Conservation (phyloP, 345 rosid species). For the Eucalyptus victrix region DNA sequence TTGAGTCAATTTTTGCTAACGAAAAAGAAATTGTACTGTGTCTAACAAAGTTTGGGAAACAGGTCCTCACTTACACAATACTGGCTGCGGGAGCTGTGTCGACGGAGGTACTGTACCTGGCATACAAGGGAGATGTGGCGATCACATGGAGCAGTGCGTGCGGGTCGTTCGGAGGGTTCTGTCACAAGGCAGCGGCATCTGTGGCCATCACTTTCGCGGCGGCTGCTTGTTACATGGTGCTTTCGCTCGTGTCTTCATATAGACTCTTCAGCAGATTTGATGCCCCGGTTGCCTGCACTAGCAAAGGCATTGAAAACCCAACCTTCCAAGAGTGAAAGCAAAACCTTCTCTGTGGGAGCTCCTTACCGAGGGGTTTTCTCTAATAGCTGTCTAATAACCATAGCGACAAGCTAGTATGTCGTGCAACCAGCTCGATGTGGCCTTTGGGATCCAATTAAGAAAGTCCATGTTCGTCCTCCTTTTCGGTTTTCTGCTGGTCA, state of each 20-base stretch:
- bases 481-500: background rate
- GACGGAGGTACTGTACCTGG: constrained; percentile 61
- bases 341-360: constrained; percentile 1
- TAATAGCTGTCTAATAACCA: background rate
- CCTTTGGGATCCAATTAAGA: background rate
- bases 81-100: constrained; percentile 69
- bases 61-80: constrained; percentile 59
- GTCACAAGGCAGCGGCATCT: constrained; percentile 60
- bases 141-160: constrained; percentile 79
- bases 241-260: constrained; percentile 70
- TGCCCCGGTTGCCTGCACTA: constrained; percentile 28
- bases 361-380: background rate
- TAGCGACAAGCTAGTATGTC: background rate
- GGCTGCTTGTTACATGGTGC: constrained; percentile 27
- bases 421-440: background rate
- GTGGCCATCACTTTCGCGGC: constrained; percentile 43
- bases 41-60: background rate
- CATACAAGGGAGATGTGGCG: constrained; percentile 46
- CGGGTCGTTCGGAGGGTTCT: constrained; percentile 45
- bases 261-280: constrained; percentile 69
- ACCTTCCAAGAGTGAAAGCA: constrained; percentile 3
- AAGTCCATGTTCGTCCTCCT: background rate
- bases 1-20: background rate
- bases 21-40: background rate
- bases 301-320: constrained; percentile 28